Conservation (phyloP, 768 basidiomycete genomes). For the Trametes cingulata region DNA sequence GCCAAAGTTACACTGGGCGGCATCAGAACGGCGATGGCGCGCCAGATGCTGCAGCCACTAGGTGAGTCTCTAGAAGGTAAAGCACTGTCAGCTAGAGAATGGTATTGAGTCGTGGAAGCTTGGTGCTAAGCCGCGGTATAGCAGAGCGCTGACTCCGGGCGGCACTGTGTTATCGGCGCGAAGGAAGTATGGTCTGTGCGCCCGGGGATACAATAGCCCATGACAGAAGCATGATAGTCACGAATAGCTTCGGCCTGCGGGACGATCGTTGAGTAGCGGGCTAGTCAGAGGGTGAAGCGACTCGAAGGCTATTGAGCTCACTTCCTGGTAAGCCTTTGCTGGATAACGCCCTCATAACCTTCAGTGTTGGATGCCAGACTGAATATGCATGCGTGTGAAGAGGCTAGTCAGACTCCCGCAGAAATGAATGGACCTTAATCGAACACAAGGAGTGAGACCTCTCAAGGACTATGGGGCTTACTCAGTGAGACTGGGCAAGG, state of each 20-base stretch:
- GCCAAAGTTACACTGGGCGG: neutral
- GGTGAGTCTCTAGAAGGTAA: neutral
- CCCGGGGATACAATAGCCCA: neutral
- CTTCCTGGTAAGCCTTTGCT: neutral
- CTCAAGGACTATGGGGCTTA: too few species aligned
- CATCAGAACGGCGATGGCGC: constrained; percentile 6
- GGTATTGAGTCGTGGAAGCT: too few species aligned
- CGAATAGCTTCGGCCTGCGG: constrained; percentile 9
- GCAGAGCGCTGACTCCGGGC: neutral
- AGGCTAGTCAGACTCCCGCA: too few species aligned
- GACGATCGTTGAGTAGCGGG: constrained; percentile 7
- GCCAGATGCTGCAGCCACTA: neutral
- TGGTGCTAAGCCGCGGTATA: too few species aligned
- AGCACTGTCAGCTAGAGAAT: neutral
- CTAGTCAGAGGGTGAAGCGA: neutral
- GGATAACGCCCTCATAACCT: too few species aligned
- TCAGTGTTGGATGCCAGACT: too few species aligned
- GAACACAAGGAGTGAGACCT: too few species aligned
- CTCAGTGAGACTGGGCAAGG: too few species aligned
- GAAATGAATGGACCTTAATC: too few species aligned
- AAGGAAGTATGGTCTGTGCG: neutral
- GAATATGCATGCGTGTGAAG: too few species aligned
- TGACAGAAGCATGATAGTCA: constrained; percentile 10
- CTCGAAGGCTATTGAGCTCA: neutral
- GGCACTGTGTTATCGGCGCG: neutral